phyloP scores from a whole-genome alignment of 2,329 filamentous ascomycete species.

The Ascochyta pisi region DNA sequence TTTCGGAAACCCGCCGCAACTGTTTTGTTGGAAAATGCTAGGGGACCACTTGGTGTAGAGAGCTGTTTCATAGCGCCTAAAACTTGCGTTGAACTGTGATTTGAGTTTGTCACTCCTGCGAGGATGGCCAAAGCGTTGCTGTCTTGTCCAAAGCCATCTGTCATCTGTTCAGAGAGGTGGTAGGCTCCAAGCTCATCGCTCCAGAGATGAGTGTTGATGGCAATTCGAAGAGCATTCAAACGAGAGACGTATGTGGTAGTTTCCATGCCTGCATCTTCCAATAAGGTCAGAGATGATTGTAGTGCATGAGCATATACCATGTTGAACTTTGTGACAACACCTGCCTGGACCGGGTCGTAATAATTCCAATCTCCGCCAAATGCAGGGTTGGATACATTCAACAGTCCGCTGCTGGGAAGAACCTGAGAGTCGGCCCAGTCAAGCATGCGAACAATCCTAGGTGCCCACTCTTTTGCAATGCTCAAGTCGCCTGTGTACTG shows the following conservation, averaged over 20 bases:
- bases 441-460: conserved; percentile 39
- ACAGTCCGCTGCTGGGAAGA: conserved; percentile 18
- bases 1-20: conserved; percentile 19
- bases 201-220: conserved; percentile 30
- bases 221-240: conserved; percentile 29
- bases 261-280: conserved; percentile 30
- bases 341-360: conserved; percentile 42
- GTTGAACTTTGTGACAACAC: conserved; percentile 45
- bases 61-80: too few species aligned
- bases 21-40: conserved; percentile 27
- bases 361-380: conserved; percentile 49
- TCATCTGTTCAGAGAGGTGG: conserved; percentile 24
- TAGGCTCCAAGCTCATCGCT: conserved; percentile 33
- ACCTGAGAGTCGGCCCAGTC: conserved; percentile 46
- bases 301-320: conserved; percentile 43
- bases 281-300: conserved; percentile 30
- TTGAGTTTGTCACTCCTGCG: conserved; percentile 27
- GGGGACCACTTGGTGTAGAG: conserved; percentile 21
- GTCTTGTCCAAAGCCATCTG: conserved; percentile 37
- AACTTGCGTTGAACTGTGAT: too few species aligned
- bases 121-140: conserved; percentile 45
- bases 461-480: conserved; percentile 39
- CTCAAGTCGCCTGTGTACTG: conserved; percentile 35
- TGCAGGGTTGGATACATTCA: conserved; percentile 35
- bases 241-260: conserved; percentile 27